Conservation (phyloP, 1,284 basidiomycete species). For the Rhodotorula sp. region DNA sequence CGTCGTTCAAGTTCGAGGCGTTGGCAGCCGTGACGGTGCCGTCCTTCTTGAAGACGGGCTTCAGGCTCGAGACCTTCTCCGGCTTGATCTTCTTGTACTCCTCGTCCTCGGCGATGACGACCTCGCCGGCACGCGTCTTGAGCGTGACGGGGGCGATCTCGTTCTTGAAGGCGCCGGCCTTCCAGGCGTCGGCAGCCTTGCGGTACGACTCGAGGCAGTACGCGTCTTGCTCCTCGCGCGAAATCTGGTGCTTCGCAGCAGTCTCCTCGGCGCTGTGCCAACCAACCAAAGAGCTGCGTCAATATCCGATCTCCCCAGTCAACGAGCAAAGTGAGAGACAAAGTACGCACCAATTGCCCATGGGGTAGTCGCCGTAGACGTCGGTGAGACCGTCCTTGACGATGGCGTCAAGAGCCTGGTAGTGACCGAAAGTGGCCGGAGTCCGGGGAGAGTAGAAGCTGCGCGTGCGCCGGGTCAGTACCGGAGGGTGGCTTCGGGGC, state of each 20-base stretch:
- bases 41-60: conserved; percentile 53
- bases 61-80: conserved; percentile 51
- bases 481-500: conserved; percentile 1
- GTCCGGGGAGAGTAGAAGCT: conserved; percentile 90
- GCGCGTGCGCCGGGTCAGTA: conserved; percentile 24
- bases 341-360: conserved; percentile 67
- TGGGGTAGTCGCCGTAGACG: conserved; percentile 64
- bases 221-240: conserved; percentile 52
- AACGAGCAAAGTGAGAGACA: too few relatives aligned
- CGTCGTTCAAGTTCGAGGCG: conserved; percentile 53
- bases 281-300: not conserved
- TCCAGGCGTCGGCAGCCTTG: conserved; percentile 81
- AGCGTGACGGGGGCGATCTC: conserved; percentile 92
- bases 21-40: conserved; percentile 55
- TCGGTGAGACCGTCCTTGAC: conserved; percentile 94
- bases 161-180: conserved; percentile 73
- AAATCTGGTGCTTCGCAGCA: conserved; percentile 49
- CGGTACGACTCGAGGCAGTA: conserved; percentile 80
- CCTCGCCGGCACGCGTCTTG: conserved; percentile 87
- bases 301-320: too few relatives aligned
- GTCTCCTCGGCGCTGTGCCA: conserved; percentile 50
- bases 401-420: conserved; percentile 81
- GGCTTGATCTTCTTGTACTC: conserved; percentile 70
- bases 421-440: conserved; percentile 85
- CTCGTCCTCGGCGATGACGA: conserved; percentile 87